Conservation (phyloP, 108 stramenopile genomes). For the Cyclotella distinguenda region DNA sequence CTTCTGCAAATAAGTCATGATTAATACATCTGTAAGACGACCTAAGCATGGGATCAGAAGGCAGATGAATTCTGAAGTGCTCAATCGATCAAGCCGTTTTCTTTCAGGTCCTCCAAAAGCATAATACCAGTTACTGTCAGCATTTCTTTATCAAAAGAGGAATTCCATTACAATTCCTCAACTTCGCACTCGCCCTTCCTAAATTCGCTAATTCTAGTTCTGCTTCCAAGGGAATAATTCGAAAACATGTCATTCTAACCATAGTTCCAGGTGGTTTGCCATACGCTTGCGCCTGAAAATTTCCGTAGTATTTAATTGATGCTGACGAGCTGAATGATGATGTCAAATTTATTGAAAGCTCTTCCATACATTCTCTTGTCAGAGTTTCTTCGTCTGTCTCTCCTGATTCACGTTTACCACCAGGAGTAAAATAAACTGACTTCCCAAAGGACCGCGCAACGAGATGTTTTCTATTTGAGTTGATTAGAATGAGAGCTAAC, state of each 20-base stretch:
- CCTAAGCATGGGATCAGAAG: not conserved
- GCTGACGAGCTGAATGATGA: slow-evolving; percentile 28
- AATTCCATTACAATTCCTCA: slow-evolving; percentile 59
- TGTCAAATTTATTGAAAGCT: slow-evolving; percentile 45
- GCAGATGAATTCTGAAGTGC: not conserved
- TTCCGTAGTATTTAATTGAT: slow-evolving; percentile 45
- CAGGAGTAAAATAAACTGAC: slow-evolving; percentile 54
- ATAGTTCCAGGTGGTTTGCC: slow-evolving; percentile 56
- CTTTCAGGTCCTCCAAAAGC: slow-evolving; percentile 57
- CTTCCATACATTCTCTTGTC: slow-evolving; percentile 53
- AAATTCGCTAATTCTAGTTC: slow-evolving; percentile 44
- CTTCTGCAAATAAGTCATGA: too few relatives aligned
- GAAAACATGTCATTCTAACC: slow-evolving; percentile 56
- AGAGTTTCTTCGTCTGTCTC: slow-evolving; percentile 55
- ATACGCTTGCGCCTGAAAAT: slow-evolving; percentile 54
- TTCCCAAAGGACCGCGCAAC: slow-evolving; percentile 53
- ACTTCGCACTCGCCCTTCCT: slow-evolving; percentile 45
- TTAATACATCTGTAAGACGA: too few relatives aligned
- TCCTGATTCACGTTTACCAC: slow-evolving; percentile 52
- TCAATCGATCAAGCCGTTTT: slow-evolving; percentile 52
- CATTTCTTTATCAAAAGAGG: slow-evolving; percentile 39
- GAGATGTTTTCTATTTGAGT: slow-evolving; percentile 45
- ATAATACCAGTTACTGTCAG: slow-evolving; percentile 50
- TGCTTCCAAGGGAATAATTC: slow-evolving; percentile 26
- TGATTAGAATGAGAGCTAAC: slow-evolving; percentile 48